phyloP scores from a whole-genome alignment of 495 filamentous ascomycete species.

The Podospora pseudopauciseta region DNA sequence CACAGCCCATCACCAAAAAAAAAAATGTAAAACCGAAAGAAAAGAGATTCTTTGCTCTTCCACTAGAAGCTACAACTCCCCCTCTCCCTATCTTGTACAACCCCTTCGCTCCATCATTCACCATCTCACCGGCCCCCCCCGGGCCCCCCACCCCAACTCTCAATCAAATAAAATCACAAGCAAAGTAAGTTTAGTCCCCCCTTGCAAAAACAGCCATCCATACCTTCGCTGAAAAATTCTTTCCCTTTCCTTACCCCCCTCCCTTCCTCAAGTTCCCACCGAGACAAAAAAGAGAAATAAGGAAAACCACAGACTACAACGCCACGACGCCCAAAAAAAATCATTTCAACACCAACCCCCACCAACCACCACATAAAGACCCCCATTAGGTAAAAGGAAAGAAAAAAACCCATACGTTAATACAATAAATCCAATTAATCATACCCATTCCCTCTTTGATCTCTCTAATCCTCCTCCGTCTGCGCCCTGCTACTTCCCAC shows the following conservation, averaged over 20 bases:
- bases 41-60: background rate
- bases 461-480: constrained; percentile 45
- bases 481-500: constrained; percentile 33
- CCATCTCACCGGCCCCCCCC: background rate
- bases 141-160: background rate
- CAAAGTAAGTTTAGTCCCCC: background rate
- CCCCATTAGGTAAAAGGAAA: background rate
- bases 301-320: background rate
- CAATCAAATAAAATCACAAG: background rate
- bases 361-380: background rate
- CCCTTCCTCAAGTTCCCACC: background rate
- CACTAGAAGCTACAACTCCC: background rate
- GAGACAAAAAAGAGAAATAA: too few species aligned
- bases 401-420: background rate
- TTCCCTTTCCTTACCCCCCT: background rate
- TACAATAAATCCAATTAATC: background rate
- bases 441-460: background rate
- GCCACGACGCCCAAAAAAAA: background rate
- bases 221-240: background rate
- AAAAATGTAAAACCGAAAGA: background rate
- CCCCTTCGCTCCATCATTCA: background rate
- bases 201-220: background rate
- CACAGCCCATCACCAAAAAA: background rate
- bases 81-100: background rate
- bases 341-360: background rate